Evolutionary conservation across 2,329 filamentous ascomycete species (phyloP).

Genomic region (Metarhizium humberi): DNA sequence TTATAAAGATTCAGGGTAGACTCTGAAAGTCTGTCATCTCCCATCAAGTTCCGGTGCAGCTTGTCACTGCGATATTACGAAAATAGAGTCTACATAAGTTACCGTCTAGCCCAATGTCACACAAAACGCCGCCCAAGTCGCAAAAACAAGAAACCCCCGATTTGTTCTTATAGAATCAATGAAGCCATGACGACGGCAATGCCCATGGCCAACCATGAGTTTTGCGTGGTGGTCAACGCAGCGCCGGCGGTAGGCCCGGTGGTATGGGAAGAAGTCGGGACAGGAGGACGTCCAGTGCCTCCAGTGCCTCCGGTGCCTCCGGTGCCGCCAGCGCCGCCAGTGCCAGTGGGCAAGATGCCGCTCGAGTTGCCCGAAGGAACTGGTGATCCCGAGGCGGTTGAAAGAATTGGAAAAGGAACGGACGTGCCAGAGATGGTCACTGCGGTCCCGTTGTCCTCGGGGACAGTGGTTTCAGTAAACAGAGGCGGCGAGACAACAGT

Average conservation of each 20-base stretch:
- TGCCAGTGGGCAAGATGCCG: background rate
- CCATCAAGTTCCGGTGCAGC: background rate
- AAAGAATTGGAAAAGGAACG: background rate
- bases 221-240: conserved; percentile 1
- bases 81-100: background rate
- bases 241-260: conserved; percentile 3
- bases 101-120: background rate
- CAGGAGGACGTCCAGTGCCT: conserved; percentile 1
- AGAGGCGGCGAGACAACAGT: background rate
- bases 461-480: background rate
- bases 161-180: background rate
- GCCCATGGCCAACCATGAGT: conserved; percentile 7
- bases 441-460: background rate
- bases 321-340: background rate
- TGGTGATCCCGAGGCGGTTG: background rate
- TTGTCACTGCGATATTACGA: background rate
- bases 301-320: background rate
- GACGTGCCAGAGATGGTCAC: background rate
- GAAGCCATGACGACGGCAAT: conserved; percentile 6
- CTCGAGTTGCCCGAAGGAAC: conserved; percentile 2
- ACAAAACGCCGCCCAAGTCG: background rate
- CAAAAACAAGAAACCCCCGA: background rate
- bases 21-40: background rate
- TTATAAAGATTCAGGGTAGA: background rate
- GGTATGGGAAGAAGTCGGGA: background rate